phyloP scores from a whole-genome alignment of 1,284 basidiomycete genomes.

The Kwoniella shivajii region DNA sequence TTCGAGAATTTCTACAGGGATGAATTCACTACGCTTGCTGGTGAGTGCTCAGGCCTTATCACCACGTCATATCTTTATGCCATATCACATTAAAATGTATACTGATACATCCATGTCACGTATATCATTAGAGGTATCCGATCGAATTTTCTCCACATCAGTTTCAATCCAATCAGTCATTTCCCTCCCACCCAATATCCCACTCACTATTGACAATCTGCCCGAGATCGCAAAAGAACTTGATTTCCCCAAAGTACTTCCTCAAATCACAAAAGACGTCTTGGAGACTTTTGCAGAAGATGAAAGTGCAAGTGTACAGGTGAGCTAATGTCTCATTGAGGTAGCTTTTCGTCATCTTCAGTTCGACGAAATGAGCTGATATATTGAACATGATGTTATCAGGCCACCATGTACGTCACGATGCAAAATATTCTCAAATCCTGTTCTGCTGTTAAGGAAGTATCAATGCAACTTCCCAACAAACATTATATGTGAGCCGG shows the following conservation, averaged over 20 bases:
- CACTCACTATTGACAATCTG: slow-evolving; percentile 58
- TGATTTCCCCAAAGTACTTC: slow-evolving; percentile 61
- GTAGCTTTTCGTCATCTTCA: no score
- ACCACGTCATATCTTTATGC: not conserved
- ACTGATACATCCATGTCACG: not conserved
- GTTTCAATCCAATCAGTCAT: slow-evolving; percentile 74
- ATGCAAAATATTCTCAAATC: slow-evolving; percentile 69
- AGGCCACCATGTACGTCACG: slow-evolving; percentile 87
- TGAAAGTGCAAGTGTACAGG: slow-evolving; percentile 89
- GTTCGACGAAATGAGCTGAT: not conserved
- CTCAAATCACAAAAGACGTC: slow-evolving; percentile 66
- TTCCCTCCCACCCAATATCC: slow-evolving; percentile 56
- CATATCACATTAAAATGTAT: no score
- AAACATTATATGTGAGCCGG: slow-evolving; percentile 77
- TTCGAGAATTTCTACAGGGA: slow-evolving; percentile 83
- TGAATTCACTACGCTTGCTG: slow-evolving; percentile 81
- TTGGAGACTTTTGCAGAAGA: slow-evolving; percentile 82
- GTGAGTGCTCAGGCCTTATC: slow-evolving; percentile 28
- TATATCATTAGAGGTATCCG: slow-evolving; percentile 63
- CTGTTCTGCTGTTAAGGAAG: slow-evolving; percentile 64
- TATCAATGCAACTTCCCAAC: slow-evolving; percentile 83
- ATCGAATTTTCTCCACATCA: slow-evolving; percentile 85
- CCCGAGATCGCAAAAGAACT: slow-evolving; percentile 61
- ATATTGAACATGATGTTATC: slow-evolving; percentile 51
- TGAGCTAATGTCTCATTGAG: slow-evolving; percentile 46